A percentile compares a stretch with the other conserved stretches of the same genome.
phyloP scores from a whole-genome alignment of 129 eudicot genomes.

The Deinandra increscens region DNA sequence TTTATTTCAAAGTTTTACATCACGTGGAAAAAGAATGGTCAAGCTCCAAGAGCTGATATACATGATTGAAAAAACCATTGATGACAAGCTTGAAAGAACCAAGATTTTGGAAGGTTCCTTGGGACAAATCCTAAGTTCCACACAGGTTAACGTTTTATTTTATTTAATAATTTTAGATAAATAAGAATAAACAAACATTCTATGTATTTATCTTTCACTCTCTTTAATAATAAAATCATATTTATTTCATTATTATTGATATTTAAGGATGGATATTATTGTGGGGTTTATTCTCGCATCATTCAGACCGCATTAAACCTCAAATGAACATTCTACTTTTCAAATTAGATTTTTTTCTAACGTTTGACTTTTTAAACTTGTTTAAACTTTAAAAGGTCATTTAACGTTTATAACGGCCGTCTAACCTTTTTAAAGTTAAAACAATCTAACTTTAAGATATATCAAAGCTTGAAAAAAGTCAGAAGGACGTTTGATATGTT shows the following conservation, averaged over 20 bases:
- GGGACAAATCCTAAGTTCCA: constrained; percentile 64
- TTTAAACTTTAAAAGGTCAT: too few species aligned
- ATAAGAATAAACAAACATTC: not conserved
- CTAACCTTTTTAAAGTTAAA: too few species aligned
- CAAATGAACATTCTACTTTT: too few species aligned
- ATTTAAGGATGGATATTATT: not conserved
- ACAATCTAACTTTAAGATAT: too few species aligned
- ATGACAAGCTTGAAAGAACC: constrained; percentile 63
- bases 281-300: too few species aligned
- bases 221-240: too few species aligned
- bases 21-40: constrained; percentile 64
- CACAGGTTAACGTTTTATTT: constrained; percentile 48
- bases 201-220: not conserved
- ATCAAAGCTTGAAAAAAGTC: too few species aligned
- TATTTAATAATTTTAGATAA: not conserved
- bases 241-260: not conserved
- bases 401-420: too few species aligned
- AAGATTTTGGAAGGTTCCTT: constrained; percentile 76
- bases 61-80: constrained; percentile 62
- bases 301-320: too few species aligned
- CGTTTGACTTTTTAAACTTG: too few species aligned
- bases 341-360: too few species aligned
- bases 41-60: constrained; percentile 58
- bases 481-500: too few species aligned
- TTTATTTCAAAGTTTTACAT: constrained; percentile 43